Percentiles rank a stretch among this genome's conserved stretches.
Evolutionary conservation across 192 early-diverging fungal genomes (phyloP).

Genomic region (Coemansia sp.): DNA sequence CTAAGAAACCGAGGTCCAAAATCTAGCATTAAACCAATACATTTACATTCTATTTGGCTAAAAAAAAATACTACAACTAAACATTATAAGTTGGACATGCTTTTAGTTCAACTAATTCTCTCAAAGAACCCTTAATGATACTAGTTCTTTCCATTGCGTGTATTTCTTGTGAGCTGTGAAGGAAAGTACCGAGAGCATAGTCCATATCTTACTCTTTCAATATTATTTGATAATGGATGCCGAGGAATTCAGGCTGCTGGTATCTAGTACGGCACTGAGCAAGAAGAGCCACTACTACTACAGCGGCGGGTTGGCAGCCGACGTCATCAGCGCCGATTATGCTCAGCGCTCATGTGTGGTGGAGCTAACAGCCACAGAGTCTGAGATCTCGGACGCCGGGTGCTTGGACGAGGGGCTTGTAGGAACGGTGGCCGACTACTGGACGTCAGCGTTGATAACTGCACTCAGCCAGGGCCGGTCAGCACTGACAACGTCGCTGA

Average conservation of each 20-base stretch:
- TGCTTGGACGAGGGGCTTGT: too few relatives aligned
- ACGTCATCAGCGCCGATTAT: conserved; percentile 16
- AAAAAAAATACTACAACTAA: too few relatives aligned
- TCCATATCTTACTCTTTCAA: too few relatives aligned
- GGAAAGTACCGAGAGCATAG: too few relatives aligned
- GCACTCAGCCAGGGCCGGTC: conserved; percentile 25
- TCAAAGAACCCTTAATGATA: neutral
- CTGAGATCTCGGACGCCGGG: too few relatives aligned
- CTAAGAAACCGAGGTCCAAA: conserved; percentile 1
- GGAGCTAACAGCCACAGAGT: too few relatives aligned
- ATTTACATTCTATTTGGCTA: too few relatives aligned
- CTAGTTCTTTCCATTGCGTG: neutral
- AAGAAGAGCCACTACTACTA: conserved; percentile 52
- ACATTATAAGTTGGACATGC: too few relatives aligned
- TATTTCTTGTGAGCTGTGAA: neutral
- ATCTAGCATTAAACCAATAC: neutral
- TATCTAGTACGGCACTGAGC: neutral
- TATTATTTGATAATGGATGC: too few relatives aligned
- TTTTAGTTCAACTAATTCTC: neutral
- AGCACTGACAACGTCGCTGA: conserved; percentile 44
- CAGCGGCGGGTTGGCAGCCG: conserved; percentile 18
- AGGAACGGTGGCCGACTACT: too few relatives aligned
- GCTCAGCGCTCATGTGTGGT: too few relatives aligned
- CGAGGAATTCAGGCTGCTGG: neutral
- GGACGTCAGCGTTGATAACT: conserved; percentile 29